A percentile compares a stretch with the other conserved stretches of the same genome.
Conservation (phyloP, 2,329 filamentous ascomycete species). For the Penicillium olsonii region DNA sequence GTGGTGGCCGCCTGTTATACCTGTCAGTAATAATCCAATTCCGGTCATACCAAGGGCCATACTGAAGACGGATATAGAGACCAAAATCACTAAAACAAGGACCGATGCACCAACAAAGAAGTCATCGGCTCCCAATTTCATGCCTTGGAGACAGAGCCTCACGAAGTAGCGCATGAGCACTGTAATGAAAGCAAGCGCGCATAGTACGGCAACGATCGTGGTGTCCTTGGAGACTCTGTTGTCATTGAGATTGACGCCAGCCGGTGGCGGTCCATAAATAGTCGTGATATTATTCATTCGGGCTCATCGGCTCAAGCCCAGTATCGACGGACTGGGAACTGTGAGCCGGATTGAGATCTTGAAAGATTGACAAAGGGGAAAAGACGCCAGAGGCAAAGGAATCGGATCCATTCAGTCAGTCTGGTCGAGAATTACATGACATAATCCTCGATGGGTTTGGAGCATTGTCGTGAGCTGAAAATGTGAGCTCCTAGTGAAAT, state of each 20-base stretch:
- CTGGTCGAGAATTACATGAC: neutral
- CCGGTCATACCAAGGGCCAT: neutral
- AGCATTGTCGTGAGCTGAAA: neutral
- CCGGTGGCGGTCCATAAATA: constrained; percentile 14
- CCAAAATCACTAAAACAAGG: constrained; percentile 1
- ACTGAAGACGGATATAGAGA: constrained; percentile 1
- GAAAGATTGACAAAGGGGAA: neutral
- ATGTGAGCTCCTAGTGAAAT: neutral
- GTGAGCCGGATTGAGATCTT: neutral
- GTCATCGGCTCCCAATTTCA: constrained; percentile 12
- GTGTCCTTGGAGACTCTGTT: constrained; percentile 7
- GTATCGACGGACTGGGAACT: neutral
- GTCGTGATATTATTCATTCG: constrained; percentile 6
- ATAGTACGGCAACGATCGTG: constrained; percentile 11
- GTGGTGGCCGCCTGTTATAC: neutral
- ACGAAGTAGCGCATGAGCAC: constrained; percentile 16
- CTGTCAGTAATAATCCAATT: neutral
- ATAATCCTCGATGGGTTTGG: neutral
- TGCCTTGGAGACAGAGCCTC: constrained; percentile 8
- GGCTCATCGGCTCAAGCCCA: neutral
- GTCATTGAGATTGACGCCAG: constrained; percentile 11
- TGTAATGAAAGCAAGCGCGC: constrained; percentile 4
- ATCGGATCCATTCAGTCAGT: neutral
- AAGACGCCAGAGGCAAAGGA: neutral
- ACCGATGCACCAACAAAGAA: constrained; percentile 12